Evolutionary conservation across 2,329 filamentous ascomycete species (phyloP), one percentile per base, ranked within the genome.

Genomic region (Cercospora janseana): DNA sequence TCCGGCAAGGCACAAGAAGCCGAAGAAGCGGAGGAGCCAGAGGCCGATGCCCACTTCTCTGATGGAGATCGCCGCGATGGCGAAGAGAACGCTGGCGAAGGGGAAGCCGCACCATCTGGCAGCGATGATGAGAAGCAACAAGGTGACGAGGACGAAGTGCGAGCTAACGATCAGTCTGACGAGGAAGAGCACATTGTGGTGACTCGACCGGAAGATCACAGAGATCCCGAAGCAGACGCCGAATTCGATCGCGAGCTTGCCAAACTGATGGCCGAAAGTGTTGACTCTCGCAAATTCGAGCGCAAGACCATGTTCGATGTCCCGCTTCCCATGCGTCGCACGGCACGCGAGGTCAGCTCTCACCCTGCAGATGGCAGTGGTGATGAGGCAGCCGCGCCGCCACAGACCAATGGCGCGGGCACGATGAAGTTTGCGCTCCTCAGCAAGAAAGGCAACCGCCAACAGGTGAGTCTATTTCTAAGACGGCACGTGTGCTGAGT

Each of bases 181-280:
- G 78, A 80, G 56, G 90, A 96, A 57, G 91, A 97, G 67, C 83
- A 87, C 18, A 95, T 97, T 60, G 81, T 96, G 34, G 92, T 98
- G 40, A 94, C 89, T 35, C 84, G 91, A 53, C 86, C 92, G 64
- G 88, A 95, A 68, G 89, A 96, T 66, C 82, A 92, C 61, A 79
- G 91, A 49, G 91, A 98, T 59, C 91, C 92, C 0, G 91, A 96
- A 71, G 89, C 86, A 31, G 93, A 98, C 65, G 93, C 92, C 5
- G 93, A 98, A 32, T 98, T 98, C 67, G 94, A 98, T 66, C 88
- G 92, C 62, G 93, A 97, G 70, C 93, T 95, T 69, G 91, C 93
- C 28, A 96, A 95, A 70, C 87, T 98, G 82, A 97, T 98, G 92
- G 82, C 91, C 43, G 93, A 98, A 70, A 96, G 92, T 72, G 75